A percentile compares a stretch with the other conserved stretches of the same genome.
These are phyloP conservation scores for Domatiomyces globalis DNA, from an alignment of 2,329 filamentous ascomycete genomes.

Conservation along the genomic window DNA sequence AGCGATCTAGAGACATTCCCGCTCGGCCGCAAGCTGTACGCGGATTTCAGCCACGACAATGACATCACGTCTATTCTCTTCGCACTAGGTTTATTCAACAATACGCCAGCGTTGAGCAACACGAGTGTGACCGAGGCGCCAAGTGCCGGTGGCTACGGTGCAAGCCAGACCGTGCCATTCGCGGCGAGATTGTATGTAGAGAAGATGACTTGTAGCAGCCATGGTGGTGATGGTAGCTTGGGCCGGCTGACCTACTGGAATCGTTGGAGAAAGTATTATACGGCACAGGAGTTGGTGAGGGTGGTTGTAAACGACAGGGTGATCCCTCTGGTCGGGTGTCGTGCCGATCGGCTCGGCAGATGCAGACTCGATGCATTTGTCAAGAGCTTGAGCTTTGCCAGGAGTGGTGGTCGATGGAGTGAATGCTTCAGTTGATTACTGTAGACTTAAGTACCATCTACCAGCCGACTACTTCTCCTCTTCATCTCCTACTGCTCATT, in stretches of 20 bases:
- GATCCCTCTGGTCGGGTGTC: constrained; percentile 55
- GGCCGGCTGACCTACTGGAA: not conserved
- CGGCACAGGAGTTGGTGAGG: constrained; percentile 53
- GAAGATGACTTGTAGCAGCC: constrained; percentile 54
- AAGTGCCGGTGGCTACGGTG: constrained; percentile 51
- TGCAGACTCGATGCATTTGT: constrained; percentile 60
- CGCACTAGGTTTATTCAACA: constrained; percentile 49
- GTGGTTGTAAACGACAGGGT: constrained; percentile 76
- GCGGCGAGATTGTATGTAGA: constrained; percentile 70
- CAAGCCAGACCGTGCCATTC: constrained; percentile 72
- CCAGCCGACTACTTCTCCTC: not conserved
- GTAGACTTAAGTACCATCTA: not conserved
- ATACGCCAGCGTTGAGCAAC: not conserved
- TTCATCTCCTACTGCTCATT: constrained; percentile 6
- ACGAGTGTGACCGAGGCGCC: not conserved
- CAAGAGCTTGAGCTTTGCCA: constrained; percentile 59
- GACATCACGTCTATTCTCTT: constrained; percentile 56
- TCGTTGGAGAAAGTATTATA: constrained; percentile 22
- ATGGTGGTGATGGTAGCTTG: not conserved
- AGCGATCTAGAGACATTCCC: constrained; percentile 55
- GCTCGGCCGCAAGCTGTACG: constrained; percentile 54
- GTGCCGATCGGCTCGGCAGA: constrained; percentile 53
- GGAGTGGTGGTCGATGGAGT: constrained; percentile 57
- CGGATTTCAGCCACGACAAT: constrained; percentile 68
- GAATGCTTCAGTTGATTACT: constrained; percentile 35